Base-by-base conservation (phyloP, 805 yeast species). In the Candida corydali region DNA sequence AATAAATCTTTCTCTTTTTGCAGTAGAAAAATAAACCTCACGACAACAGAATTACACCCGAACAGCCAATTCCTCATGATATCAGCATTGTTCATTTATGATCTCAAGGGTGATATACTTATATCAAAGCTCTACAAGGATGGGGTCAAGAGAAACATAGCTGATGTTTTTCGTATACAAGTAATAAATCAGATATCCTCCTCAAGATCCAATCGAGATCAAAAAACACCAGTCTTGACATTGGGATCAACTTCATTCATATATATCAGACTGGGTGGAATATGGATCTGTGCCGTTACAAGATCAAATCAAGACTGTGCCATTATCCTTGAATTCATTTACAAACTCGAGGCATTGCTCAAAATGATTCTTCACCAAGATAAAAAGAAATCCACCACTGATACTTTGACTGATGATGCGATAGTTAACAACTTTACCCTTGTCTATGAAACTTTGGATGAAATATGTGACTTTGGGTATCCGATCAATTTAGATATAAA, bases 221-320 rank as follows among this genome's bases (percentile, higher is more conserved):
- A 52, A n/a, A 31, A 65, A 33, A 63, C 68, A 35, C 73, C 73
- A 8, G 63, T 67, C 26, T 63, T 91, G 29, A 93, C 98, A 0
- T 62, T 93, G 29, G 98, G 98, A 1, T 86, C 95, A 0, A 93
- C 98, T 0, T 82, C 96, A 0, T 93, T 91, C 54, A 71, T 87
- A 37, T 89, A 87, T 52, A 80, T 86, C 32, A 76, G 76, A 45
- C 66, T 73, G 19, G 70, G 69, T 10, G 65, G 71, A 34, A 49
- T 91, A 11, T 93, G 94, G 83, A 50, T 87, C 7, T 95, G 89
- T 8, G 95, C 89, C 0, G 88, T 89, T n/a, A 78, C 94, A 1
- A 73, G 97, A 43, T 81, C 87, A 29, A 93, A 91, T 54, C 86
- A 82, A 25, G 96, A 91, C 54, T 88, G 89, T 23, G 76, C 88